phyloP scores from a whole-genome alignment of 768 basidiomycete genomes.

The Chalciporus chontae region DNA sequence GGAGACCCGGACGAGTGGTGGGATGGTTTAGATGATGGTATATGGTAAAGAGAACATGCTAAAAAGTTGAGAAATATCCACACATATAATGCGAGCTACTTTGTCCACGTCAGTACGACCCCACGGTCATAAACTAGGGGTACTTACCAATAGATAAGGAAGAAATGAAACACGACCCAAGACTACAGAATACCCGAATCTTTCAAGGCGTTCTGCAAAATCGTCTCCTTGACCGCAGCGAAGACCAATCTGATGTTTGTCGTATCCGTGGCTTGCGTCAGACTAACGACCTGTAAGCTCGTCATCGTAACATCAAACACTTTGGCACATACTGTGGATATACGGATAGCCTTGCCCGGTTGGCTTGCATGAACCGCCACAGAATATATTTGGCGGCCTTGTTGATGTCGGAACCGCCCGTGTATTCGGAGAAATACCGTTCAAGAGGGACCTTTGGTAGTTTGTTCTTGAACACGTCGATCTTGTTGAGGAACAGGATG shows the following conservation, averaged over 20 bases:
- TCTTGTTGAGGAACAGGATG: slow-evolving; percentile 69
- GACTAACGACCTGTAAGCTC: slow-evolving; percentile 33
- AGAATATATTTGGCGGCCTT: slow-evolving; percentile 94
- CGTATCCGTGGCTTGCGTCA: slow-evolving; percentile 89
- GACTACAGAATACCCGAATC: slow-evolving; percentile 76
- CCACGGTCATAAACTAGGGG: too few species aligned
- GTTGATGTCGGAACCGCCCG: slow-evolving; percentile 85
- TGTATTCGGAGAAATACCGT: slow-evolving; percentile 82
- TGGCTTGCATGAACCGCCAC: slow-evolving; percentile 94
- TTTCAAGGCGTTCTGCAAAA: slow-evolving; percentile 81
- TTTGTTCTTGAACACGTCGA: slow-evolving; percentile 75
- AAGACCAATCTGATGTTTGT: slow-evolving; percentile 80
- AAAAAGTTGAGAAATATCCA: slow-evolving; percentile 23
- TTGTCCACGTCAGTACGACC: slow-evolving; percentile 3
- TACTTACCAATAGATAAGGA: slow-evolving; percentile 27
- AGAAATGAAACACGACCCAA: neutral
- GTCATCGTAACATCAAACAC: neutral
- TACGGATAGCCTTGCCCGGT: slow-evolving; percentile 76
- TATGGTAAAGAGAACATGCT: slow-evolving; percentile 28
- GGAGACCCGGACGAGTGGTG: neutral
- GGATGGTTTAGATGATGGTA: neutral
- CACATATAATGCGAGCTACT: slow-evolving; percentile 31
- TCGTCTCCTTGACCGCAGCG: slow-evolving; percentile 90
- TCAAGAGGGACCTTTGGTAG: slow-evolving; percentile 73
- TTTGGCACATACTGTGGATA: slow-evolving; percentile 77